phyloP scores from a whole-genome alignment of 2,329 filamentous ascomycete genomes.

The Clonostachys sp. region DNA sequence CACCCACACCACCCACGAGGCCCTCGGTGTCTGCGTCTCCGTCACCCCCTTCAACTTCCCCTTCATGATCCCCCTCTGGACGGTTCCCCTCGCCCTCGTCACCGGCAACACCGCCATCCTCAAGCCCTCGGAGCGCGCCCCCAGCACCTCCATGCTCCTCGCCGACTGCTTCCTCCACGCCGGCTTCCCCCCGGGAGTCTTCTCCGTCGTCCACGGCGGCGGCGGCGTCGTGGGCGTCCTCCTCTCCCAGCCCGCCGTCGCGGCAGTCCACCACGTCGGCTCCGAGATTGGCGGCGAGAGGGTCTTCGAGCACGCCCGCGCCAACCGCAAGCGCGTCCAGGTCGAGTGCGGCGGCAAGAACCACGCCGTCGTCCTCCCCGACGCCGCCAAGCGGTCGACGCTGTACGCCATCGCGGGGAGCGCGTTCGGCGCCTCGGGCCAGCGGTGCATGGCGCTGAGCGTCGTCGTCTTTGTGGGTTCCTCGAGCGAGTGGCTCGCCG shows the following conservation, averaged over 20 bases:
- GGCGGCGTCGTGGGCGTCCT: conserved; percentile 76
- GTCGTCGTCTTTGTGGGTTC: conserved; percentile 68
- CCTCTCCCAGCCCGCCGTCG: conserved; percentile 67
- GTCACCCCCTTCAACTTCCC: conserved; percentile 84
- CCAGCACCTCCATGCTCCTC: conserved; percentile 75
- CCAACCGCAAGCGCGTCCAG: conserved; percentile 77
- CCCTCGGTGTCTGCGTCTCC: conserved; percentile 69
- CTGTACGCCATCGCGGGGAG: conserved; percentile 74
- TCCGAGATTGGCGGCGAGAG: conserved; percentile 80
- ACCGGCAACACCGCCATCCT: conserved; percentile 75
- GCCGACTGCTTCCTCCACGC: conserved; percentile 71
- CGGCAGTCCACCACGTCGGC: conserved; percentile 42
- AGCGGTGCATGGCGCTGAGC: conserved; percentile 77
- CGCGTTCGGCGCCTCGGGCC: conserved; percentile 77
- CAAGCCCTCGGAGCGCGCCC: conserved; percentile 77
- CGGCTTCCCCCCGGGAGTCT: conserved; percentile 69
- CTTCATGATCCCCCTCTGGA: conserved; percentile 82
- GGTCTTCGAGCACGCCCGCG: conserved; percentile 68
- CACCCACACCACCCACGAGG: conserved; percentile 71
- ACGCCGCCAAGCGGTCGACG: conserved; percentile 78
- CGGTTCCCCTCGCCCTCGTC: conserved; percentile 71
- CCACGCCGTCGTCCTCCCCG: conserved; percentile 72
- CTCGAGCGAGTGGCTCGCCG: conserved; percentile 76
- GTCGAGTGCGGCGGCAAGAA: conserved; percentile 82
- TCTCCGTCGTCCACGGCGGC: conserved; percentile 73